phyloP scores from a whole-genome alignment of 495 filamentous ascomycete genomes.

The Lineolata rhizophorae region DNA sequence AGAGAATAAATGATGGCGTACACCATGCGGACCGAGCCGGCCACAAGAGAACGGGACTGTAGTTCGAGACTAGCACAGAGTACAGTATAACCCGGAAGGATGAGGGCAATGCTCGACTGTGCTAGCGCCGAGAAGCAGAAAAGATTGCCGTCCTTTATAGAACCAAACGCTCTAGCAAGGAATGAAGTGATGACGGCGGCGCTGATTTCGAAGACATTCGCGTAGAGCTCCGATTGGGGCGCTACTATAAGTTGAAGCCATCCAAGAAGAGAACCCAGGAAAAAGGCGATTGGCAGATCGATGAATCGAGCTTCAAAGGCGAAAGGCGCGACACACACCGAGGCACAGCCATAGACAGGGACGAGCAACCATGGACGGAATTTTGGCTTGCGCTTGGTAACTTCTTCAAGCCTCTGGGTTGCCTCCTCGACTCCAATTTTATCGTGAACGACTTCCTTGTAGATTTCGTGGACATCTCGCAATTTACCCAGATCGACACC shows the following conservation, averaged over 20 bases:
- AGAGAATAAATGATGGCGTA: slow-evolving; percentile 91
- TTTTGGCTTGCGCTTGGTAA: slow-evolving; percentile 38
- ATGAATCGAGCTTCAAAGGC: slow-evolving; percentile 73
- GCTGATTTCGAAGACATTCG: slow-evolving; percentile 82
- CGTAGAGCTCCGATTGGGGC: slow-evolving; percentile 55
- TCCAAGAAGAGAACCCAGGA: slow-evolving; percentile 68
- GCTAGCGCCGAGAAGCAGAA: slow-evolving; percentile 91
- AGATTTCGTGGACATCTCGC: slow-evolving; percentile 67
- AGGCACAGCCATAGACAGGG: slow-evolving; percentile 64
- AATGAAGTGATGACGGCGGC: slow-evolving; percentile 81
- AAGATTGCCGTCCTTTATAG: slow-evolving; percentile 33
- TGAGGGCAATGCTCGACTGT: slow-evolving; percentile 77
- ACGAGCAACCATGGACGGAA: slow-evolving; percentile 53
- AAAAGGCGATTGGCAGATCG: slow-evolving; percentile 70
- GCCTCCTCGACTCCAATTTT: slow-evolving; percentile 70
- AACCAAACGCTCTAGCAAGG: slow-evolving; percentile 69
- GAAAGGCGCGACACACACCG: slow-evolving; percentile 63
- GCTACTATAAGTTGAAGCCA: slow-evolving; percentile 61
- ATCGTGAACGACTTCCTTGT: slow-evolving; percentile 87
- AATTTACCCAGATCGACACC: slow-evolving; percentile 72
- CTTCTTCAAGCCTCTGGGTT: slow-evolving; percentile 40
- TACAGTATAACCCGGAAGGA: slow-evolving; percentile 75
- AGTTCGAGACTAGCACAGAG: slow-evolving; percentile 71
- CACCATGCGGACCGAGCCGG: slow-evolving; percentile 84
- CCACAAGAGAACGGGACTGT: slow-evolving; percentile 66